phyloP scores from a whole-genome alignment of 768 basidiomycete species.

The Chalciporus pseudorubinellus region DNA sequence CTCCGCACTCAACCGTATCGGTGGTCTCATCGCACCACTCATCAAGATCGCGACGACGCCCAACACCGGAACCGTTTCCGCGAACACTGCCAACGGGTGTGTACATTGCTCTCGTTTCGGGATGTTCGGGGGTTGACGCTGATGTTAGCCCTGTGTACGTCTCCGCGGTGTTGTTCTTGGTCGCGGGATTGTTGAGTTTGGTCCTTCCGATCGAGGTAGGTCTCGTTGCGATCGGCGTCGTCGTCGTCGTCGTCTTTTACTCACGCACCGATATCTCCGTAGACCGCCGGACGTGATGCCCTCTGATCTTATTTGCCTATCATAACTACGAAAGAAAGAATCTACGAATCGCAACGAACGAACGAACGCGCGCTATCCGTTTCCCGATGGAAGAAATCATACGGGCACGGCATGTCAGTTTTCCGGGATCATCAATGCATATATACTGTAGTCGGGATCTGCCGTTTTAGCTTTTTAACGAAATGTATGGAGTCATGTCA shows the following conservation, averaged over 20 bases:
- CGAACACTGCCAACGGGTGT: constrained; percentile 37
- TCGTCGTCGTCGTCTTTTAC: background rate
- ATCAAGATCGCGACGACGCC: constrained; percentile 47
- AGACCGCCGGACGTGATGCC: constrained; percentile 29
- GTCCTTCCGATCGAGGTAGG: constrained; percentile 48
- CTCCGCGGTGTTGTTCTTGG: constrained; percentile 44
- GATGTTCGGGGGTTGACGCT: too few relatives aligned
- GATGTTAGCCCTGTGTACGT: constrained; percentile 44
- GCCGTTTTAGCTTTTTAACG: too few relatives aligned
- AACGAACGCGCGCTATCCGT: too few relatives aligned
- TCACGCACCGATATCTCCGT: background rate
- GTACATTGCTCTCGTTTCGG: too few relatives aligned
- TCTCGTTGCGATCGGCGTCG: background rate
- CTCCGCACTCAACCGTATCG: constrained; percentile 47
- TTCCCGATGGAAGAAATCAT: too few relatives aligned
- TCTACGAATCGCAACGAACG: too few relatives aligned
- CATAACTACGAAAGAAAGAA: too few relatives aligned
- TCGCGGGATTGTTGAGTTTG: constrained; percentile 40
- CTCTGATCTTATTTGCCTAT: constrained; percentile 2
- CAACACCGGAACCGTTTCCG: constrained; percentile 27
- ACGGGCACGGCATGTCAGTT: too few relatives aligned
- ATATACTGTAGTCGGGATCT: too few relatives aligned
- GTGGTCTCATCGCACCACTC: constrained; percentile 46
- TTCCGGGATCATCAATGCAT: too few relatives aligned
- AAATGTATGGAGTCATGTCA: too few relatives aligned